Base-by-base conservation (phyloP, 2,329 filamentous ascomycete genomes). In the Cercospora sp. region DNA sequence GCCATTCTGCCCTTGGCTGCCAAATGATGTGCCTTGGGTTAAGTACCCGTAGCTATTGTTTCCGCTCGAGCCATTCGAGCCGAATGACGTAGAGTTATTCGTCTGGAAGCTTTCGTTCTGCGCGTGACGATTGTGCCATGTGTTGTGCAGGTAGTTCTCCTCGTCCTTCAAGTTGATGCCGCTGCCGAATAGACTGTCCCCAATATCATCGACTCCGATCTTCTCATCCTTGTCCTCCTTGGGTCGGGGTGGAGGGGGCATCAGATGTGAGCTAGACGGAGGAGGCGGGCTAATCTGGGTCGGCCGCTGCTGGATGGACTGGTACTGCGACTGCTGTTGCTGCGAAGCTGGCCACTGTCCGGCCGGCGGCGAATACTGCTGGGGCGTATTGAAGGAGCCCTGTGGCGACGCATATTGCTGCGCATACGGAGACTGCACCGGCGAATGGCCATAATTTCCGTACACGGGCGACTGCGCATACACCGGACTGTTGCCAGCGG, bases 101-200 rank as follows among this genome's bases (percentile, higher is more conserved):
- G 73, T 74, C 26, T 64, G 68, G 55, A 77, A 77, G 69, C 75
- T 77, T 53, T 76, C 73, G 26, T 68, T 72, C 26, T 70, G 58
- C 16, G 66, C 63, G 76, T 84, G 75, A 76, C 82, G 76, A 76
- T 80, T 81, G 55, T 87, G 86, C 76, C 89, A 90, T 66, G 88
- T 83, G 68, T 88, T 89, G 55, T 92, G 89, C 78, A 95, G 84
- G 72, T 89, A 91, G 73, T 93, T 91, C 76, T 96, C 92, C 79
- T 97, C 94, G 71, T 93, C 93, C 67, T 90, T 89, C 58, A 97
- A 81, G 81, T 97, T 92, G 71, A 97, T 93, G 60, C 93, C 93
- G 16, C 93, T 94, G 18, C 91, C 92, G 18, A 90, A 90, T 64
- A 97, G 81, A 61, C 93, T 91, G 80, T 97, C 94, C 72, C 90